Evolutionary conservation across 495 filamentous ascomycete genomes (phyloP).

Genomic region (Xeromyces bisporus): DNA sequence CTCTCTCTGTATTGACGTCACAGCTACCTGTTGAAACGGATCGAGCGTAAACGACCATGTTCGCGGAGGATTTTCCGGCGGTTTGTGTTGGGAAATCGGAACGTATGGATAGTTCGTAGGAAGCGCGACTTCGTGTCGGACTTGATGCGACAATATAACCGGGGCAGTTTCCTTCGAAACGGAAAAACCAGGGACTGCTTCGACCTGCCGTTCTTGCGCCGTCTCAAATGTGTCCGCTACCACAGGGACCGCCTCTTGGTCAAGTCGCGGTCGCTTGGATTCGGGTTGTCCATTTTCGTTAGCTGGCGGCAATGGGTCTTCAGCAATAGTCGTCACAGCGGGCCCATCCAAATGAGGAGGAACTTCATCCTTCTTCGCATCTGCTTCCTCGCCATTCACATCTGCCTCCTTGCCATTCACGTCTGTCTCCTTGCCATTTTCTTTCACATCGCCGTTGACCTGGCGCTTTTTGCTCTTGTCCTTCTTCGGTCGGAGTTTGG

Average conservation of each 20-base stretch:
- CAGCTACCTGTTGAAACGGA: constrained; percentile 87
- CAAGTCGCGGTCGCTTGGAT: constrained; percentile 58
- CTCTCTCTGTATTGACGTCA: constrained; percentile 81
- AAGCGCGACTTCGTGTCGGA: constrained; percentile 91
- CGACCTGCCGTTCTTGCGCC: constrained; percentile 81
- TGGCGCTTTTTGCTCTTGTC: constrained; percentile 67
- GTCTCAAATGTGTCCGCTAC: constrained; percentile 91
- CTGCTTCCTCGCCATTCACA: constrained; percentile 22
- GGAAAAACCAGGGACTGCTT: constrained; percentile 66
- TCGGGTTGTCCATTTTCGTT: constrained; percentile 32
- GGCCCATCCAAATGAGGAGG: constrained; percentile 18
- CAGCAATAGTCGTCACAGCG: constrained; percentile 7
- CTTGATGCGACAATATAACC: constrained; percentile 83
- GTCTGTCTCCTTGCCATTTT: constrained; percentile 18
- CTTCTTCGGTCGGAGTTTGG: constrained; percentile 30
- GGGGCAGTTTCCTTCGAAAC: constrained; percentile 42
- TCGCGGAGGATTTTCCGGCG: constrained; percentile 67
- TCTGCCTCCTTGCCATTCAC: too few relatives aligned
- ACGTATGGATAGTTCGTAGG: constrained; percentile 87
- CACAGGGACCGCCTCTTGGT: constrained; percentile 59
- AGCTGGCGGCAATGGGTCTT: constrained; percentile 6
- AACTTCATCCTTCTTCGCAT: constrained; percentile 31
- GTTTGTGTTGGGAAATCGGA: constrained; percentile 78
- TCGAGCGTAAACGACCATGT: constrained; percentile 80
- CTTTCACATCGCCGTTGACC: constrained; percentile 59